phyloP scores from a whole-genome alignment of 306 rosid species.

The Myrica gale region DNA sequence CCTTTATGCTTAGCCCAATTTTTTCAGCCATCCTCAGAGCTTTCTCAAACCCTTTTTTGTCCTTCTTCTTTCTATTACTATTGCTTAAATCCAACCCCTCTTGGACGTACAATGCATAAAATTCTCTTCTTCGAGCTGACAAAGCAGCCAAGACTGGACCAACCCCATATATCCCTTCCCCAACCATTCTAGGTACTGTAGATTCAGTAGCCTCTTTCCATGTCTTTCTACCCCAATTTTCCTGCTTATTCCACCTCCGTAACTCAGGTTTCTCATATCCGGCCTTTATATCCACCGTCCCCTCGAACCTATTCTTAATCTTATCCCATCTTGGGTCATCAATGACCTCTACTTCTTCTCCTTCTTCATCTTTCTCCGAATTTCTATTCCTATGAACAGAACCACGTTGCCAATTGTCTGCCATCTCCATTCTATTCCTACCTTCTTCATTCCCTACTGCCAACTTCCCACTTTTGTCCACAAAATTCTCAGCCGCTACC shows the following conservation, averaged over 20 bases:
- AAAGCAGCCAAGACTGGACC: slow-evolving; percentile 97
- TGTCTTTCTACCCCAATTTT: slow-evolving; percentile 78
- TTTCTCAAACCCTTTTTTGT: slow-evolving; percentile 88
- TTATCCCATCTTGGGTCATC: slow-evolving; percentile 89
- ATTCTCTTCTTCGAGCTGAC: slow-evolving; percentile 87
- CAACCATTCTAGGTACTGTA: slow-evolving; percentile 72
- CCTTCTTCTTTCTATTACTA: slow-evolving; percentile 90
- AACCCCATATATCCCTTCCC: slow-evolving; percentile 88
- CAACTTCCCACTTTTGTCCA: slow-evolving; percentile 26
- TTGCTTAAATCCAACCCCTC: slow-evolving; percentile 85
- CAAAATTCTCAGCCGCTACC: slow-evolving; percentile 20
- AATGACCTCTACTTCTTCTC: slow-evolving; percentile 45
- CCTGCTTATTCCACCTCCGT: slow-evolving; percentile 74
- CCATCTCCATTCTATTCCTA: slow-evolving; percentile 32
- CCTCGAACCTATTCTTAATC: slow-evolving; percentile 52
- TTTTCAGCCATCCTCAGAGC: slow-evolving; percentile 72
- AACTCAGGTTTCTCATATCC: slow-evolving; percentile 58
- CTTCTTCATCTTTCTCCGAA: slow-evolving; percentile 48
- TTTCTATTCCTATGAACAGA: slow-evolving; percentile 24
- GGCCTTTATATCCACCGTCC: slow-evolving; percentile 42
- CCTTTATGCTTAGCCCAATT: slow-evolving; percentile 56
- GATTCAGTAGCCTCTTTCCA: slow-evolving; percentile 88
- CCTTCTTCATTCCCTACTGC: slow-evolving; percentile 26
- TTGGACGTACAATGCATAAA: slow-evolving; percentile 76
- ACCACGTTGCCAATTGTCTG: slow-evolving; percentile 34